Evolutionary conservation across 2,329 filamentous ascomycete genomes (phyloP).

Genomic region (Alternaria conjuncta): DNA sequence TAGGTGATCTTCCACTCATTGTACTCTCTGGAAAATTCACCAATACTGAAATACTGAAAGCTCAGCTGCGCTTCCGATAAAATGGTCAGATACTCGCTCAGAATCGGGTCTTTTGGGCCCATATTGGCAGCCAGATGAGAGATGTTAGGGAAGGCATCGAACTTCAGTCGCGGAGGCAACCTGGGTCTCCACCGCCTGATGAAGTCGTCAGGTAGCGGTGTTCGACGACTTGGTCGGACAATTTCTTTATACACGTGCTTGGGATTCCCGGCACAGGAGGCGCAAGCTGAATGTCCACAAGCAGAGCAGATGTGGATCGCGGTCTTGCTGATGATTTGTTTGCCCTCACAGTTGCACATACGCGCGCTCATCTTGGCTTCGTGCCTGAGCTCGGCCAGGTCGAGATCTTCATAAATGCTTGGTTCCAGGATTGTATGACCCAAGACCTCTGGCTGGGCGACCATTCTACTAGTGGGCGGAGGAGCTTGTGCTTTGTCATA

Average conservation of each 20-base stretch:
- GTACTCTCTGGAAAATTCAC: conserved; percentile 29
- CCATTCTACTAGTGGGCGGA: neutral
- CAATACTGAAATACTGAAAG: conserved; percentile 20
- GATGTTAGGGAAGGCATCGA: conserved; percentile 26
- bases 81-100: conserved; percentile 11
- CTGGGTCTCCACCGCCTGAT: conserved; percentile 47
- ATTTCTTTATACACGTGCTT: conserved; percentile 51
- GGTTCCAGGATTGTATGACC: neutral
- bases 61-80: conserved; percentile 15
- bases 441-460: neutral
- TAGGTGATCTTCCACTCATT: conserved; percentile 54
- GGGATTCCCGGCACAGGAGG: conserved; percentile 62
- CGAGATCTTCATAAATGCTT: neutral
- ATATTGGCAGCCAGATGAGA: neutral
- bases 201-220: conserved; percentile 52
- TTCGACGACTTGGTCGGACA: conserved; percentile 28
- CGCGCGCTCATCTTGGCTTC: conserved; percentile 49
- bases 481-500: neutral
- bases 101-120: neutral
- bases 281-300: conserved; percentile 64
- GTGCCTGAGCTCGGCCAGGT: conserved; percentile 16
- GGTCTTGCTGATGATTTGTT: conserved; percentile 45
- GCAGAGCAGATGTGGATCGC: conserved; percentile 56
- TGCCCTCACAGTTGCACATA: conserved; percentile 66
- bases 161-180: conserved; percentile 29